Evolutionary conservation across 495 filamentous ascomycete species (phyloP).

Genomic region (Usnea hakonensis): DNA sequence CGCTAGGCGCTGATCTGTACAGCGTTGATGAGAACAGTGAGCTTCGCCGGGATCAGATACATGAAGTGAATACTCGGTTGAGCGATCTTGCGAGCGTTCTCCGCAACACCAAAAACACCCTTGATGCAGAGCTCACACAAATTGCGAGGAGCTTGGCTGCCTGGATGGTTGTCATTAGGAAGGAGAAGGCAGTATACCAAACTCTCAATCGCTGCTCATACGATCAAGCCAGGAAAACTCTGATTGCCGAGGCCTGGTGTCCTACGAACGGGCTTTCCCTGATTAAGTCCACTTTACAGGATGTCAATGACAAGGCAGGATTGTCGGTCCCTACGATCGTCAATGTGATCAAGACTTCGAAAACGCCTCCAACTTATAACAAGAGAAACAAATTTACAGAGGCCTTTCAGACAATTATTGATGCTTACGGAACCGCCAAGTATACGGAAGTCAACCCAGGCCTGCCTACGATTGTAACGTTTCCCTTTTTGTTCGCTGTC

Average conservation of each 20-base stretch:
- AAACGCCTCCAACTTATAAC: constrained; percentile 92
- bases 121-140: constrained; percentile 86
- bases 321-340: constrained; percentile 94
- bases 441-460: constrained; percentile 97
- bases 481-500: constrained; percentile 96
- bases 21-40: constrained; percentile 96
- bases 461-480: constrained; percentile 88
- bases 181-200: constrained; percentile 97
- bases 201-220: constrained; percentile 95
- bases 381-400: constrained; percentile 97
- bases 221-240: constrained; percentile 86
- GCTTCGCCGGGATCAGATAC: constrained; percentile 84
- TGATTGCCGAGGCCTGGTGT: constrained; percentile 97
- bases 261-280: constrained; percentile 82
- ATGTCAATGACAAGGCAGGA: constrained; percentile 92
- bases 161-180: constrained; percentile 95
- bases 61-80: constrained; percentile 89
- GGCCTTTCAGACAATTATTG: constrained; percentile 97
- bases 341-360: constrained; percentile 91
- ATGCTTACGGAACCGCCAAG: constrained; percentile 94
- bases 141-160: constrained; percentile 83
- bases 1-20: constrained; percentile 88
- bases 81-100: constrained; percentile 85
- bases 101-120: constrained; percentile 90
- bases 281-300: constrained; percentile 91